These are phyloP conservation scores for Gossypium davidsonii DNA, from an alignment of 441 rosid species.

Conservation along the genomic window DNA sequence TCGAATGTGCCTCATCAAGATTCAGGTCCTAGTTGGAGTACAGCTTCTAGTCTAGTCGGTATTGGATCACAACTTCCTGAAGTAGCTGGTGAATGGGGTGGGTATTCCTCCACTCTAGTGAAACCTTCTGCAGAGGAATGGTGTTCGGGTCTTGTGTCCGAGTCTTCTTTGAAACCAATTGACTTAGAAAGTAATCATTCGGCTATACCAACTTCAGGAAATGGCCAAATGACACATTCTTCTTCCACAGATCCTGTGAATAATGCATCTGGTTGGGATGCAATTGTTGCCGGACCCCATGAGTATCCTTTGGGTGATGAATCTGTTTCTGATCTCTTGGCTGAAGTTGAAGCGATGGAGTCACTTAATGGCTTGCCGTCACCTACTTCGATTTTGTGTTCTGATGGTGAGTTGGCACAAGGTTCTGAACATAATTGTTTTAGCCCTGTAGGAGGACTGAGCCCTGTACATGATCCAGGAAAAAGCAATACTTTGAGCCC, in stretches of 20 bases:
- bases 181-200: slow-evolving; percentile 39
- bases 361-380: slow-evolving; percentile 70
- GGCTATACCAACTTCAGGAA: slow-evolving; percentile 54
- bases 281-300: slow-evolving; percentile 51
- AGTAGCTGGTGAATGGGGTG: slow-evolving; percentile 48
- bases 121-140: slow-evolving; percentile 44
- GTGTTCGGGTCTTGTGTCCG: slow-evolving; percentile 45
- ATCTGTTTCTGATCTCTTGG: slow-evolving; percentile 95
- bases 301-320: slow-evolving; percentile 72
- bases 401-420: slow-evolving; percentile 42
- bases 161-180: slow-evolving; percentile 46
- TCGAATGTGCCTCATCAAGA: slow-evolving; percentile 44
- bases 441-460: slow-evolving; percentile 61
- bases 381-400: slow-evolving; percentile 64
- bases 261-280: slow-evolving; percentile 57
- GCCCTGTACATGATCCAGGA: slow-evolving; percentile 53
- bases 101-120: slow-evolving; percentile 37
- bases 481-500: slow-evolving; percentile 76
- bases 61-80: slow-evolving; percentile 45
- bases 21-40: slow-evolving; percentile 72
- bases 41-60: slow-evolving; percentile 56
- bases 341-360: slow-evolving; percentile 99
- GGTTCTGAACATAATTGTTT: slow-evolving; percentile 67
- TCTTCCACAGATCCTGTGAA: slow-evolving; percentile 37
- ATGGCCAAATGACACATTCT: slow-evolving; percentile 41